Conservation (phyloP, 2,329 filamentous ascomycete species). For the Aspergillus calidoustus region DNA sequence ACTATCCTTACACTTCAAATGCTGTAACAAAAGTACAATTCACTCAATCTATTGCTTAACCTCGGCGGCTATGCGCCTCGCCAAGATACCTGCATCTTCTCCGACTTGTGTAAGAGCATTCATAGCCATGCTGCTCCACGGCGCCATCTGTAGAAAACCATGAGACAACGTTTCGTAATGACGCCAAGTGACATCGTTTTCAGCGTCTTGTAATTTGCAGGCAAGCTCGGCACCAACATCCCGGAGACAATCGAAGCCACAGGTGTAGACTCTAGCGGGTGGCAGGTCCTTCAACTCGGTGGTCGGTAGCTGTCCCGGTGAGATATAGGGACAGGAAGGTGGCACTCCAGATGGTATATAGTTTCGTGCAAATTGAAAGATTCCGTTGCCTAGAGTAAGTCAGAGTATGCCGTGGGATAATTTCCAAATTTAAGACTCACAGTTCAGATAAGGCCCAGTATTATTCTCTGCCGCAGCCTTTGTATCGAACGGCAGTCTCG, state of each 20-base stretch:
- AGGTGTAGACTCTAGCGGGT: conserved; percentile 36
- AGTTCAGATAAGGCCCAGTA: conserved; percentile 38
- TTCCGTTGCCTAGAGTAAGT: conserved; percentile 30
- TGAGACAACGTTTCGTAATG: conserved; percentile 35
- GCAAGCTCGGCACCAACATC: conserved; percentile 40
- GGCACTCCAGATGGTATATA: conserved; percentile 32
- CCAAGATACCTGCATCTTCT: background rate
- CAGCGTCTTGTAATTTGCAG: conserved; percentile 34
- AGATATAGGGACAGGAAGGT: conserved; percentile 34
- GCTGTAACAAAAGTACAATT: background rate
- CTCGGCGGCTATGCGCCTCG: too few species aligned
- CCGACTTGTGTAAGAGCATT: conserved; percentile 15
- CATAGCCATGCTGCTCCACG: conserved; percentile 34
- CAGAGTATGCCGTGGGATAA: background rate
- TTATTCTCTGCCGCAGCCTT: conserved; percentile 40
- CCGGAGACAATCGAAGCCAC: conserved; percentile 37
- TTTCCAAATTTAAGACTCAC: conserved; percentile 14
- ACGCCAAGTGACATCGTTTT: conserved; percentile 31
- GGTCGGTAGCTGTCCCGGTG: conserved; percentile 35
- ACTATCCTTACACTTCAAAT: background rate
- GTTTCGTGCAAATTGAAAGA: conserved; percentile 41
- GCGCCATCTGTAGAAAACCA: conserved; percentile 38
- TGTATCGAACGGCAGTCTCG: conserved; percentile 38
- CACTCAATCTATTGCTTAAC: too few species aligned
- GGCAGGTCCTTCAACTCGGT: conserved; percentile 29